phyloP scores from a whole-genome alignment of 2,329 filamentous ascomycete genomes.

The Exophiala sp. region DNA sequence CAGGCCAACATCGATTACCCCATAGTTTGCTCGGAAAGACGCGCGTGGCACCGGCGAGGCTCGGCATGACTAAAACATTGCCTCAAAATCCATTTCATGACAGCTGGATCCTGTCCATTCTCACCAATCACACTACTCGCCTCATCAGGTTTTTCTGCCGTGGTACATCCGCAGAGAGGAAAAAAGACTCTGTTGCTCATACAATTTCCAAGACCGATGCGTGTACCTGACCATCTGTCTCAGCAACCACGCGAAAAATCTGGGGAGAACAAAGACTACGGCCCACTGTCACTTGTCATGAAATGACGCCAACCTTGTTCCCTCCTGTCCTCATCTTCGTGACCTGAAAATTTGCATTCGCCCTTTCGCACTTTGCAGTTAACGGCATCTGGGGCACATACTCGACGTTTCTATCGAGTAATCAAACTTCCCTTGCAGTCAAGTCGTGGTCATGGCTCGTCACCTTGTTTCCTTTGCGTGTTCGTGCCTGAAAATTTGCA shows the following conservation, averaged over 20 bases:
- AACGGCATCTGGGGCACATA: slow-evolving; percentile 20
- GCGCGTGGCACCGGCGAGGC: slow-evolving; percentile 19
- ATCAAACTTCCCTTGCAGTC: slow-evolving; percentile 2
- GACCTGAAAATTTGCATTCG: slow-evolving; percentile 24
- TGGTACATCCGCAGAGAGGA: no score
- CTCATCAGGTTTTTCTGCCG: no score
- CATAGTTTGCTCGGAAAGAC: slow-evolving; percentile 20
- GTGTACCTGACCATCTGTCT: no score
- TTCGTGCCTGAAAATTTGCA: neutral
- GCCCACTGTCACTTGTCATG: slow-evolving; percentile 1
- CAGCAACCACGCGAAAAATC: slow-evolving; percentile 1
- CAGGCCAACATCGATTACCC: slow-evolving; percentile 17
- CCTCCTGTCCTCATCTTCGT: slow-evolving; percentile 8
- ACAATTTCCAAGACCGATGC: neutral
- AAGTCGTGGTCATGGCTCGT: no score
- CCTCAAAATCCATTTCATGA: slow-evolving; percentile 4
- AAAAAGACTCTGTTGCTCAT: neutral
- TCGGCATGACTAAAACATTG: slow-evolving; percentile 24
- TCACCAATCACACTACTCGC: slow-evolving; percentile 5
- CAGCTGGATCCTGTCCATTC: slow-evolving; percentile 2
- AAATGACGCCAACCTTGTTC: slow-evolving; percentile 6
- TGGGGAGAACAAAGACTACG: neutral
- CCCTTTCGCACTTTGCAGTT: slow-evolving; percentile 22
- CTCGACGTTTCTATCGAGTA: slow-evolving; percentile 17
- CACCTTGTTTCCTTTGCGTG: slow-evolving; percentile 1